These are phyloP conservation scores for Herpetospermum pedunculosum DNA, from an alignment of 306 rosid species.

Conservation along the genomic window DNA sequence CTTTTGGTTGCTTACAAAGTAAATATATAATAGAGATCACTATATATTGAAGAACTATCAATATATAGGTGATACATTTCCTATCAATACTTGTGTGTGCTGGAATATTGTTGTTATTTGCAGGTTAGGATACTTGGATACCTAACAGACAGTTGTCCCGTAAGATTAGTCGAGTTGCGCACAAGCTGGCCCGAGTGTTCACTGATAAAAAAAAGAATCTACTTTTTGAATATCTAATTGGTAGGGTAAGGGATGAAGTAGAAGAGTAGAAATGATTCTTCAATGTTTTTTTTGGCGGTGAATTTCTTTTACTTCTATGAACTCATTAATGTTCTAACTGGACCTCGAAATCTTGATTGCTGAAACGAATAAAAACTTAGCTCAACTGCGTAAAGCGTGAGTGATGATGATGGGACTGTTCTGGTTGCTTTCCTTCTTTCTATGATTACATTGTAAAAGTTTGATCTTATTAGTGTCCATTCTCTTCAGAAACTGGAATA, in stretches of 20 bases:
- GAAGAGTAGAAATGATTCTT: background rate
- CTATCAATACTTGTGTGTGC: too few species aligned
- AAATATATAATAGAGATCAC: too few species aligned
- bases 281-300: background rate
- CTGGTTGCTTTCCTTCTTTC: background rate
- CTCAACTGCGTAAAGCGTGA: background rate
- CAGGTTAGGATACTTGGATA: too few species aligned
- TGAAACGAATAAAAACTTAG: background rate
- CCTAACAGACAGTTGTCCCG: too few species aligned
- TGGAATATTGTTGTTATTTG: too few species aligned
- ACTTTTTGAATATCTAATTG: too few species aligned
- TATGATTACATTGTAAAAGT: background rate
- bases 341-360: background rate
- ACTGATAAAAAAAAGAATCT: too few species aligned
- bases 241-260: background rate
- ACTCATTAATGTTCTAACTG: background rate
- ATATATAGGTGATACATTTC: too few species aligned
- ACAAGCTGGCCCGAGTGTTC: too few species aligned
- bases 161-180: too few species aligned
- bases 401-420: background rate
- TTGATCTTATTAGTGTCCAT: background rate
- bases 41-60: too few species aligned
- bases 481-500: constrained; percentile 76
- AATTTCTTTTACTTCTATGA: background rate
- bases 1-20: too few species aligned